Base-by-base conservation (phyloP, 1,284 basidiomycete genomes). In the Agroathelia rolfsii region DNA sequence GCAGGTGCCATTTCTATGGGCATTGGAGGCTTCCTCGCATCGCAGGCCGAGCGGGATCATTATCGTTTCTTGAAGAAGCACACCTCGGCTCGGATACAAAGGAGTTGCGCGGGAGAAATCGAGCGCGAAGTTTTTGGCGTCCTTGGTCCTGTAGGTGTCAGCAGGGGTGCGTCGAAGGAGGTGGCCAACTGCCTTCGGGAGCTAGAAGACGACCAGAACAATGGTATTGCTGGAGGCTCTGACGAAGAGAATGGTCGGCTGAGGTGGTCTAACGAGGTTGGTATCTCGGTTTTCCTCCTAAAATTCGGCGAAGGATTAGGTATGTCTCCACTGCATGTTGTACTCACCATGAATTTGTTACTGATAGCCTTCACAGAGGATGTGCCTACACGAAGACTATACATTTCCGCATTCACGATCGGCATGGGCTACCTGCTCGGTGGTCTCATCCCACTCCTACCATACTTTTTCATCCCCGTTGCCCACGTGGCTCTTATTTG, bases 1-100 rank as follows among this genome's bases (percentile, higher is more conserved):
- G 88, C 90, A 3, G 92, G 93, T n/a, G 86, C 90, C 6, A 88
- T 97, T 41, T 83, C 79, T 0, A 98, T 97, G 94, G 93, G 93
- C 39, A 85, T 97, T 30, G 94, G 94, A 36, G 94, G 94, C 15
- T 96, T 94, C 68, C 79, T 98, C 35, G 90, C 90, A 2, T 90
- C 93, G 0, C 89, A 97, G 57, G 86, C 94, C 23, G 94, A 98
- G 57, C 76, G 90, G 32, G 90, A 96, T 56, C 86, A 94, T 58
- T 92, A 87, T 59, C 82, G 81, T 38, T 94, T 85, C 59, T 73
- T 86, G 24, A 73, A 68, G 23, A 67, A 72, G 26, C 70, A 76
- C 43, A 90, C 85, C 3, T 66, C 77, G 35, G 71, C 79, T n/a
- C 79, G 93, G 24, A 90, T 97, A 10, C 56, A 73, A 4, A 76